Evolutionary conservation across 139 green algal species (phyloP).

Genomic region (Tetradesmus lagerheimii): DNA sequence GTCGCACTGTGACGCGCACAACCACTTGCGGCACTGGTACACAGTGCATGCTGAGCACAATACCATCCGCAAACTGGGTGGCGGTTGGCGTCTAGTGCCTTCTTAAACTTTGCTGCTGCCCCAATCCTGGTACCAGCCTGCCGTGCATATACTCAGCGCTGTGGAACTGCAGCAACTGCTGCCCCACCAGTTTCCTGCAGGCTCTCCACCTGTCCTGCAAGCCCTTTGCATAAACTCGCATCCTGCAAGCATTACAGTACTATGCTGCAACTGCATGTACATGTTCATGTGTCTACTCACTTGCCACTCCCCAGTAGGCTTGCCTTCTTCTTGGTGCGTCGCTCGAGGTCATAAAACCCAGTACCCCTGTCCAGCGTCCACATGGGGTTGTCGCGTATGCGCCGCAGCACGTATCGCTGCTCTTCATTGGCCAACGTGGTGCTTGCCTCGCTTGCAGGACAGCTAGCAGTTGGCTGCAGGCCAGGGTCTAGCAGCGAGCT

Average conservation of each 20-base stretch:
- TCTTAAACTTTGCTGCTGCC: no score
- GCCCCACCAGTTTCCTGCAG: background rate
- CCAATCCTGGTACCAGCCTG: no score
- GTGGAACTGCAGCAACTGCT: background rate
- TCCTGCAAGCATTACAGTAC: no score
- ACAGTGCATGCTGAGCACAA: no score
- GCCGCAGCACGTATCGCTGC: constrained; percentile 17
- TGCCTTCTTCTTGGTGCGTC: constrained; percentile 46
- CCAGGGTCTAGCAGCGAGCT: background rate
- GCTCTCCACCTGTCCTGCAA: background rate
- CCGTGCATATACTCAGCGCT: no score
- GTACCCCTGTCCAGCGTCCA: constrained; percentile 68
- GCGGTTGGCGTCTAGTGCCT: no score
- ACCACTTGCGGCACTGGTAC: background rate
- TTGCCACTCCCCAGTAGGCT: constrained; percentile 62
- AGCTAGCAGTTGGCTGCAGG: background rate
- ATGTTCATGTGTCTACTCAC: background rate
- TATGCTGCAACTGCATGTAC: background rate
- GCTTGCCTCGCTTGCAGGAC: background rate
- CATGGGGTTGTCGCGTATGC: constrained; percentile 43
- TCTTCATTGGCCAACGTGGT: constrained; percentile 14
- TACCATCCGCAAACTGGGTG: no score
- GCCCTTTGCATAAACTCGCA: background rate
- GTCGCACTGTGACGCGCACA: background rate
- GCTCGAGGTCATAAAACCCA: constrained; percentile 56